These are phyloP conservation scores for Colletotrichum sp. DNA, from an alignment of 2,329 filamentous ascomycete species.

Conservation along the genomic window DNA sequence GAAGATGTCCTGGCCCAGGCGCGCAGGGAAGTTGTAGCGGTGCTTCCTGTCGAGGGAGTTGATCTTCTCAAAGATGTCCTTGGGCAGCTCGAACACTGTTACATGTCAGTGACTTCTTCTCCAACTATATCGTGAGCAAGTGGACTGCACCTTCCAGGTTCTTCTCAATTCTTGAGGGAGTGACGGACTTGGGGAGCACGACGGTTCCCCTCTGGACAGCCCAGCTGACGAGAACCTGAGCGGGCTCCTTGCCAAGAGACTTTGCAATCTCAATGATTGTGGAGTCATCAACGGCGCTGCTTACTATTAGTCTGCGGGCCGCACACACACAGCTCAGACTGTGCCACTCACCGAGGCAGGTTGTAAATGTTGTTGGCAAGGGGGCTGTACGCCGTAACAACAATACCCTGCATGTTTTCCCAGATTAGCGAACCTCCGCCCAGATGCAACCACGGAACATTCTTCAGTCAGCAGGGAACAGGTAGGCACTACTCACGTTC, in stretches of 20 bases:
- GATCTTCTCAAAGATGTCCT: conserved; percentile 41
- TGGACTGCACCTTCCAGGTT: conserved; percentile 39
- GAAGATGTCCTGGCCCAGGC: conserved; percentile 48
- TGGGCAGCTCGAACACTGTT: conserved; percentile 35
- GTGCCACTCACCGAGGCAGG: conserved; percentile 14
- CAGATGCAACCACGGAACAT: neutral
- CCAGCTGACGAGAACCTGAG: conserved; percentile 60
- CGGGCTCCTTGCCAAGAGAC: conserved; percentile 54
- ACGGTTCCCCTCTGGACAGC: conserved; percentile 57
- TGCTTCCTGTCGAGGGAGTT: conserved; percentile 40
- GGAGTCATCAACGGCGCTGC: conserved; percentile 52
- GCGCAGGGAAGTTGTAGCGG: conserved; percentile 47
- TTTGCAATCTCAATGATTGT: conserved; percentile 57
- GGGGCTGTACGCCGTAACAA: conserved; percentile 62
- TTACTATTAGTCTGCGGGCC: neutral
- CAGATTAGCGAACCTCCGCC: neutral
- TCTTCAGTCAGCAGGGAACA: neutral
- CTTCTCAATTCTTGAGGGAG: conserved; percentile 51
- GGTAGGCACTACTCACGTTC: neutral
- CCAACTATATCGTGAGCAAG: neutral
- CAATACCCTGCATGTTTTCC: conserved; percentile 44
- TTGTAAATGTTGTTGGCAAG: conserved; percentile 61
- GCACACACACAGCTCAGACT: too few species aligned
- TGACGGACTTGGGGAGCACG: conserved; percentile 60
- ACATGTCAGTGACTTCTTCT: neutral